A percentile compares a stretch with the other conserved stretches of the same genome.
These are phyloP conservation scores for Penicillium angulare DNA, from an alignment of 495 filamentous ascomycete genomes.

Conservation along the genomic window DNA sequence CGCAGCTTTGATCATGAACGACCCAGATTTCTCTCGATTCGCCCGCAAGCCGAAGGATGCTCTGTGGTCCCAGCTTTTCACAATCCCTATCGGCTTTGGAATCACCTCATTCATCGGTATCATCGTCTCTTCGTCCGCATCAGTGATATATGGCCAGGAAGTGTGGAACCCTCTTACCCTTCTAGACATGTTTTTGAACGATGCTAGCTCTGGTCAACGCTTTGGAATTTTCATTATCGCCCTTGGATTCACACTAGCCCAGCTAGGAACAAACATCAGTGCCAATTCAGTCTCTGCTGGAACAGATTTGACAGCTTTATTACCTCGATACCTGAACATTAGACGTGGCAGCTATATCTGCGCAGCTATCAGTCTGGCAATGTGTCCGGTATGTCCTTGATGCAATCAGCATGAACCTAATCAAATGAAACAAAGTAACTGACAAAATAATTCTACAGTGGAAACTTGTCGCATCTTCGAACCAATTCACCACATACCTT, in stretches of 20 bases:
- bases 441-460: conserved; percentile 46
- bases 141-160: conserved; percentile 69
- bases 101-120: conserved; percentile 92
- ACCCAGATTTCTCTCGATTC: conserved; percentile 90
- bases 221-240: conserved; percentile 90
- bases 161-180: conserved; percentile 89
- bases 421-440: background rate
- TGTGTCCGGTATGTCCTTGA: conserved; percentile 63
- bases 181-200: conserved; percentile 67
- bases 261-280: conserved; percentile 90
- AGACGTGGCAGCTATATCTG: conserved; percentile 89
- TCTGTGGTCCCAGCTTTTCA: conserved; percentile 84
- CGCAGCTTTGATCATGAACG: conserved; percentile 74
- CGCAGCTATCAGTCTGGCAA: conserved; percentile 76
- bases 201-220: conserved; percentile 72
- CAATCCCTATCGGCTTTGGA: conserved; percentile 84
- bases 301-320: conserved; percentile 87
- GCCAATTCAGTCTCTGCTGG: conserved; percentile 90
- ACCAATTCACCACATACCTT: conserved; percentile 92
- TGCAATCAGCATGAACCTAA: background rate
- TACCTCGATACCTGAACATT: conserved; percentile 85
- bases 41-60: conserved; percentile 77
- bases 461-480: conserved; percentile 73
- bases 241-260: conserved; percentile 78
- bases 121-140: conserved; percentile 83